Percentiles rank a stretch among this genome's conserved stretches.
These are phyloP conservation scores for Ploettnerulaceae sp. DNA, from an alignment of 2,329 filamentous ascomycete genomes.

Conservation along the genomic window DNA sequence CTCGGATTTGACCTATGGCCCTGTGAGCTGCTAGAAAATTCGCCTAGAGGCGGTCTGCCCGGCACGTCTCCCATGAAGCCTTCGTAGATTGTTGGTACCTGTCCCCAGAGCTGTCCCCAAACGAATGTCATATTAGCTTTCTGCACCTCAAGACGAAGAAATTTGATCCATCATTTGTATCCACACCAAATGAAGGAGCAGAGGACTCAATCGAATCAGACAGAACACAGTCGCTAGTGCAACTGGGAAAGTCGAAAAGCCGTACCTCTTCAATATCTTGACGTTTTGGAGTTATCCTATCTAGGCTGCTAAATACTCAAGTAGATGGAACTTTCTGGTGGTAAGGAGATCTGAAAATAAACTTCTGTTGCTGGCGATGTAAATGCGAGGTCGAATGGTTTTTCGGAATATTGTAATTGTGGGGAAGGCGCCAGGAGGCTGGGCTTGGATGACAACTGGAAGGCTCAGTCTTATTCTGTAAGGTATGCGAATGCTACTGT, in stretches of 20 bases:
- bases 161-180: background rate
- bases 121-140: constrained; percentile 24
- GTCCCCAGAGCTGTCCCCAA: constrained; percentile 21
- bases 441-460: background rate
- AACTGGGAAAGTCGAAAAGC: background rate
- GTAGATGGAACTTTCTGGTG: background rate
- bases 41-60: constrained; percentile 14
- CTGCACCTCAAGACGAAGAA: background rate
- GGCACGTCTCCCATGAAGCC: constrained; percentile 25
- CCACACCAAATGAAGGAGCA: background rate
- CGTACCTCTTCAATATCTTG: background rate
- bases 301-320: background rate
- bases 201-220: background rate
- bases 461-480: background rate
- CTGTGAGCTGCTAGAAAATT: constrained; percentile 13
- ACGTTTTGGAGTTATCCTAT: background rate
- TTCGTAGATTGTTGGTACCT: constrained; percentile 14
- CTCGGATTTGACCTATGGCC: constrained; percentile 8
- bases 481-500: constrained; percentile 15
- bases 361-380: background rate
- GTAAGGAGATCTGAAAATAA: background rate
- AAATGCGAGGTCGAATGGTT: background rate
- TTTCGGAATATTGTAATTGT: background rate
- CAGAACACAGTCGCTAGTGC: background rate
- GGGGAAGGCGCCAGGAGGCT: background rate